Evolutionary conservation across 176 grass and related monocot species (phyloP), one percentile per base, ranked within the genome.

Genomic region (Carex littledalei): DNA sequence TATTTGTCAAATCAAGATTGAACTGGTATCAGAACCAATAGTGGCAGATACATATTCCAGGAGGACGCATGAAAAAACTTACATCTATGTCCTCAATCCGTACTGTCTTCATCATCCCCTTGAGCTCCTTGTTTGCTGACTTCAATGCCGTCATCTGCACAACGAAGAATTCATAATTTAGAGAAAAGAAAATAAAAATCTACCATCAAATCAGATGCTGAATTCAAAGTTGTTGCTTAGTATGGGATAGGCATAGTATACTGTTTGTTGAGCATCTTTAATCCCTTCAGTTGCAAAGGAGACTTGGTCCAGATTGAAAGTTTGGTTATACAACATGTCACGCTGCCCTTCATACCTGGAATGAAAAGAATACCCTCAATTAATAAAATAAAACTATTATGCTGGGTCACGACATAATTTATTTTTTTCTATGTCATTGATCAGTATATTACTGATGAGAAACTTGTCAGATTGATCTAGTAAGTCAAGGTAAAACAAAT

Each of bases 41-140:
- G 1, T 18, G 32, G 11, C 29, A 79, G 24, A 63, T 56, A 63
- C 14, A 63, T 20, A 53, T 83, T 15, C 31, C 20, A 61, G 49
- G 39, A 29, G n/a, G n/a, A n/a, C n/a, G n/a, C n/a, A 80, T 20
- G 37, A 5, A 88, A 6, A 57, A 32, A 59, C 74, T 81, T 92
- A 98, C 95, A 89, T 98, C 95, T 76, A 98, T 98, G 65, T 94
- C 95, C 49, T 92, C 91, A 59, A 98, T 93, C 83, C 91, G 92
- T 63, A 94, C 95, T 0, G 92, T 98, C 78, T 98, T 94, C 95
- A 98, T 98, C 92, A 93, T 90, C 65, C 92, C 92, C 90, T 98
- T 98, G 29, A 98, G 89, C 88, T 98, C 93, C 32, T 98, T 95
- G 58, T 98, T 95, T 1, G 95, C 95, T 15, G 93, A 89, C 85